A percentile compares a stretch with the other conserved stretches of the same genome.
Evolutionary conservation across 139 green algal genomes (phyloP).

Genomic region (Coelastrella sp.): DNA sequence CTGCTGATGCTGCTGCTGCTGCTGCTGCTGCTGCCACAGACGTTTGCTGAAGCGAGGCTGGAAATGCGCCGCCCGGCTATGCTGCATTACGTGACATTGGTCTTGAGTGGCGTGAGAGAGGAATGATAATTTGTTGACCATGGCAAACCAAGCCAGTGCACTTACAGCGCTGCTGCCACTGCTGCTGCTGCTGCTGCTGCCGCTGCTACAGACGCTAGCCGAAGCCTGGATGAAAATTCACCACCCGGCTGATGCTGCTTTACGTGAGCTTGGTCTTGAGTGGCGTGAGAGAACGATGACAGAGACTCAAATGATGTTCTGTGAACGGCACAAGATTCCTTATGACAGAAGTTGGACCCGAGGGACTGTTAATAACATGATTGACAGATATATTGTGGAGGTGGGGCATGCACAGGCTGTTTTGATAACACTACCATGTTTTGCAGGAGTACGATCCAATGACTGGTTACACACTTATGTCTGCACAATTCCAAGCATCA

Average conservation of each 20-base stretch:
- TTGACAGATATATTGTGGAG: slow-evolving; percentile 43
- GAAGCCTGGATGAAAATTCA: slow-evolving; percentile 7
- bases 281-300: slow-evolving; percentile 8
- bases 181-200: slow-evolving; percentile 28
- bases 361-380: slow-evolving; percentile 9
- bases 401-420: background rate
- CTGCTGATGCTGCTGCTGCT: slow-evolving; percentile 9
- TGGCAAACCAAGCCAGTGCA: background rate
- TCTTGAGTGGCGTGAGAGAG: slow-evolving; percentile 26
- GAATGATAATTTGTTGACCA: background rate
- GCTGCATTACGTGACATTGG: background rate
- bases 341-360: slow-evolving; percentile 26
- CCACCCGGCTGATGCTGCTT: background rate
- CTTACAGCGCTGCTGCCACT: background rate
- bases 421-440: background rate
- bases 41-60: slow-evolving; percentile 15
- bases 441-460: too few species aligned
- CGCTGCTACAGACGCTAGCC: slow-evolving; percentile 2
- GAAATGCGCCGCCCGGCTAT: background rate
- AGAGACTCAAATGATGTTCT: slow-evolving; percentile 27
- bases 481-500: too few species aligned
- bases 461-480: too few species aligned
- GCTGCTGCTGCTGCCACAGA: slow-evolving; percentile 8
- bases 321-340: slow-evolving; percentile 18
- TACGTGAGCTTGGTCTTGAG: slow-evolving; percentile 24